Base-by-base conservation (phyloP, 2,329 filamentous ascomycete genomes). In the Juglanconis sp. region DNA sequence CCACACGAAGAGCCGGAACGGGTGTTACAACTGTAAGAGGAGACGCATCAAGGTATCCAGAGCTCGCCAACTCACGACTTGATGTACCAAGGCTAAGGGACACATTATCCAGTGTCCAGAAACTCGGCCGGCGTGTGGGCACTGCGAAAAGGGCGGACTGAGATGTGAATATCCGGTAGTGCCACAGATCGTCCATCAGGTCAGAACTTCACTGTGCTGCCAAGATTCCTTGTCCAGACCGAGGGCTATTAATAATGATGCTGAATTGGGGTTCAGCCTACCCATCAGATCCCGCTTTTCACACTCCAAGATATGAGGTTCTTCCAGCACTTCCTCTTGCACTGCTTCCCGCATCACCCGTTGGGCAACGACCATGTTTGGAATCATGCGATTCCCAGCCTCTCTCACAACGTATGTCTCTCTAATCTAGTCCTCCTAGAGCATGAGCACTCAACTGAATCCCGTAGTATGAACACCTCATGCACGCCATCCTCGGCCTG, bases 401-500 rank as follows among this genome's bases (percentile, higher is more conserved):
- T 90, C 60, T 87, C 87, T 1, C 85, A 90, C 64, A 85, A 84
- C 61, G 86, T 86, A 77, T 34, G 81, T 70, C 5, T 9, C 40
- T 17, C 24, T 24, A 24, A 24, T 24, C 24, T 24, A 24, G 24
- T 24, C 24, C 24, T 24, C 24, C 24, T 24, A 2, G 24, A 24
- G 24, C 24, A 24, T 2, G 2, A 1, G 24, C 24, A 13, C 47
- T 4, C 5, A 3, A 7, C 42, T 5, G 10, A 24, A 35, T 36
- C 6, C 30, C 30, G 30, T 60, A 87, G 81, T 81, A 88, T 65
- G 84, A 87, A 59, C 88, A 85, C 61, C 77, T 89, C 9, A 46
- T 91, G 82, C 87, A 91, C 69, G 85, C 87, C 4, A 86, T 91
- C 54, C 79, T 89, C 0, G 87, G 86, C 11, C 80, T 89, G 62